Conservation (phyloP, 371 early-diverging fungal species). For the Mucor racemosus region DNA sequence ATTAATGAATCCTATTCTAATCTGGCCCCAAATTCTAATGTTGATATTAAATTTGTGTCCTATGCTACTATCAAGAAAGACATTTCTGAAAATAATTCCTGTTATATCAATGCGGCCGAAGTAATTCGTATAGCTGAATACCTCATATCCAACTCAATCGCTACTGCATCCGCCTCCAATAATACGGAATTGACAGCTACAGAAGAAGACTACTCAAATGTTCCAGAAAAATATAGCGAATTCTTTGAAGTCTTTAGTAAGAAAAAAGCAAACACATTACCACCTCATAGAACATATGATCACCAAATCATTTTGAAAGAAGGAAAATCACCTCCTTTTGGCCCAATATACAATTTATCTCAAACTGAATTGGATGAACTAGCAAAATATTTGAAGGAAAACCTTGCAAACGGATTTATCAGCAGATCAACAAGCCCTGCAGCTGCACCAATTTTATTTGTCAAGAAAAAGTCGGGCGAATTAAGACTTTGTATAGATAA, state of each 20-base stretch:
- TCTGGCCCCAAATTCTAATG: too few relatives aligned
- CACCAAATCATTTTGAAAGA: not conserved
- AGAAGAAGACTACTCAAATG: not conserved
- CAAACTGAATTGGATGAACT: not conserved
- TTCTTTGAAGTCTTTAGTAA: not conserved
- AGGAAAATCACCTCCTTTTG: not conserved
- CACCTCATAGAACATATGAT: slow-evolving; percentile 11
- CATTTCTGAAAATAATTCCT: too few relatives aligned
- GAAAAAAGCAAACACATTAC: not conserved
- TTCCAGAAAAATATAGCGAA: not conserved
- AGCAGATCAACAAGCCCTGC: slow-evolving; percentile 43
- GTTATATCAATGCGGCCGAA: too few relatives aligned
- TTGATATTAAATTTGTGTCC: too few relatives aligned
- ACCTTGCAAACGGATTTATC: slow-evolving; percentile 42
- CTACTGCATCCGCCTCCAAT: not conserved
- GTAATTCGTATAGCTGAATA: too few relatives aligned
- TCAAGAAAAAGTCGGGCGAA: slow-evolving; percentile 56
- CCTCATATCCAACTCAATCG: too few relatives aligned
- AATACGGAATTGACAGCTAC: too few relatives aligned
- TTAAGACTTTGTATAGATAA: slow-evolving; percentile 47
- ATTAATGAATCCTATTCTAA: too few relatives aligned
- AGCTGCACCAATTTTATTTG: slow-evolving; percentile 57
- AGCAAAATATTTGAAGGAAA: slow-evolving; percentile 6
- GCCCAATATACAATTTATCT: not conserved
- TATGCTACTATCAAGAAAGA: too few relatives aligned